phyloP scores from a whole-genome alignment of 306 rosid species.

The Cucumis hystrix region DNA sequence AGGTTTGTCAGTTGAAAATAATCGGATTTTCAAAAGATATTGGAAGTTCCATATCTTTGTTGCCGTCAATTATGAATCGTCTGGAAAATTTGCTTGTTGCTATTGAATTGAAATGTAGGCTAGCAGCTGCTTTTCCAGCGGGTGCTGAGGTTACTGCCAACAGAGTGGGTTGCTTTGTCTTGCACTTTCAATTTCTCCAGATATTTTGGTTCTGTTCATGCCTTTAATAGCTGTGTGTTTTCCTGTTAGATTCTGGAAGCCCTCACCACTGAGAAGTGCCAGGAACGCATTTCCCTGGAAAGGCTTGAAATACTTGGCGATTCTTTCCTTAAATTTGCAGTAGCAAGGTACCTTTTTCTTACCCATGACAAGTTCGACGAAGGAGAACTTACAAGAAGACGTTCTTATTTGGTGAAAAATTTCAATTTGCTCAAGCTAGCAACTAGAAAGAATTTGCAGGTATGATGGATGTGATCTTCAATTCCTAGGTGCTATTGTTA shows the following conservation, averaged over 20 bases:
- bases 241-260: constrained; percentile 70
- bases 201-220: constrained; percentile 5
- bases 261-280: constrained; percentile 87
- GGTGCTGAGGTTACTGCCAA: constrained; percentile 52
- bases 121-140: constrained; percentile 57
- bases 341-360: constrained; percentile 70
- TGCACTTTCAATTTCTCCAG: not conserved
- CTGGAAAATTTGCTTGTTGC: constrained; percentile 86
- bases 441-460: constrained; percentile 65
- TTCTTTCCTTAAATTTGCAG: constrained; percentile 82
- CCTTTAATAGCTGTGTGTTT: constrained; percentile 15
- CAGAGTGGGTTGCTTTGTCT: constrained; percentile 36
- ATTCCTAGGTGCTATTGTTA: not conserved
- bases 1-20: constrained; percentile 73
- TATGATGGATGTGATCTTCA: constrained; percentile 15
- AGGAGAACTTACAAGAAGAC: constrained; percentile 71
- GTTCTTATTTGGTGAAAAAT: constrained; percentile 64
- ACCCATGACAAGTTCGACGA: constrained; percentile 54
- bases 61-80: constrained; percentile 94
- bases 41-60: constrained; percentile 83
- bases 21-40: constrained; percentile 84
- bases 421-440: constrained; percentile 72
- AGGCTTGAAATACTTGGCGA: constrained; percentile 98
- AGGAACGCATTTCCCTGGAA: constrained; percentile 85
- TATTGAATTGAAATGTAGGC: constrained; percentile 53